A percentile compares a stretch with the other conserved stretches of the same genome.
Conservation (phyloP, 2,329 filamentous ascomycete genomes). For the Mycosphaerella arachidis region DNA sequence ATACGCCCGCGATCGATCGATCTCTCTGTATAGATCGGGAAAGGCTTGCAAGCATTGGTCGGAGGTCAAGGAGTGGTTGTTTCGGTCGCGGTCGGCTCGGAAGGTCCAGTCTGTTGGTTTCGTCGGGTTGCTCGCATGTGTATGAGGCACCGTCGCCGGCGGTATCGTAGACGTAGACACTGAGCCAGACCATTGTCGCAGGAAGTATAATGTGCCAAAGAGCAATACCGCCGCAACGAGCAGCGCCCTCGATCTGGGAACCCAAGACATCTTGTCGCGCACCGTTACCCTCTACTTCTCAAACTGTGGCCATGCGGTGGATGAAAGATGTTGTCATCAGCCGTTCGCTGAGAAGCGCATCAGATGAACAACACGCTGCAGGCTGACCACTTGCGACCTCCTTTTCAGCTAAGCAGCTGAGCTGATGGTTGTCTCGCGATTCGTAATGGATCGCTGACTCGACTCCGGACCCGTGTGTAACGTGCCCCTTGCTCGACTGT, state of each 20-base stretch:
- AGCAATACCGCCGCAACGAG: conserved; percentile 8
- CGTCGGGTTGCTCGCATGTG: conserved; percentile 3
- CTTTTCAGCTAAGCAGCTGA: background rate
- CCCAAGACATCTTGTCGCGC: conserved; percentile 14
- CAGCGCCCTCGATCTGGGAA: conserved; percentile 12
- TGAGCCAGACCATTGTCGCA: conserved; percentile 1
- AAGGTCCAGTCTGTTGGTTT: conserved; percentile 6
- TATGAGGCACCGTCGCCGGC: background rate
- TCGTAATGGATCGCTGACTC: background rate
- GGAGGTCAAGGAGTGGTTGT: conserved; percentile 29
- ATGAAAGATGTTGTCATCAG: background rate
- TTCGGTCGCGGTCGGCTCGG: conserved; percentile 25
- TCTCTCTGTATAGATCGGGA: conserved; percentile 32
- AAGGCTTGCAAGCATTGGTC: conserved; percentile 32
- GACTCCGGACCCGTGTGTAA: background rate
- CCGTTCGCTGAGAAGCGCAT: background rate
- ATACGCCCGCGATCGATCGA: conserved; percentile 29
- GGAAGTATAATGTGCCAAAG: conserved; percentile 4
- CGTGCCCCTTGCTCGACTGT: background rate
- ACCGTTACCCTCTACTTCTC: background rate
- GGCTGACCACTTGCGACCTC: background rate
- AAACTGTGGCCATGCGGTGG: background rate
- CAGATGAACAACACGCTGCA: background rate
- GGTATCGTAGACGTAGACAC: background rate
- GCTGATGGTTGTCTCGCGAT: background rate